Percentiles rank a stretch among this genome's conserved stretches.
Conservation (phyloP, 129 eudicot genomes). For the Centella asiatica region DNA sequence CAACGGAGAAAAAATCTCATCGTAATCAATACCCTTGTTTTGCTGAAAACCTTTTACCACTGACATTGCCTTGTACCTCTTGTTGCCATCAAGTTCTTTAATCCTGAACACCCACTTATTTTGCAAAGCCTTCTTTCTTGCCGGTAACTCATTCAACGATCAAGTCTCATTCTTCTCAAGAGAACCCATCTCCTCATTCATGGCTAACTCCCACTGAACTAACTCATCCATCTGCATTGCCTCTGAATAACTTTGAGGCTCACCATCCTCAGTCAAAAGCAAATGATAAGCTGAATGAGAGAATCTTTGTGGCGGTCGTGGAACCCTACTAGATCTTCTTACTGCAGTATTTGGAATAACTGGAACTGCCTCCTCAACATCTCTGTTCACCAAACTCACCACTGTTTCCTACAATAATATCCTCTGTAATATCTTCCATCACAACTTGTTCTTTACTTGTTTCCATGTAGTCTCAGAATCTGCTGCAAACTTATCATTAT, state of each 20-base stretch:
- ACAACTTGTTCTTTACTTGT: neutral
- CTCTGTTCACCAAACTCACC: no score
- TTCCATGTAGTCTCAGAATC: neutral
- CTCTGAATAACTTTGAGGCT: neutral
- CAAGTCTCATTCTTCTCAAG: conserved; percentile 2
- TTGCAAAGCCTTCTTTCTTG: neutral
- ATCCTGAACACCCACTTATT: conserved; percentile 4
- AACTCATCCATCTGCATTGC: neutral
- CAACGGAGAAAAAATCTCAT: no score
- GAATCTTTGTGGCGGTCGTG: neutral
- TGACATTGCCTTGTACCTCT: no score
- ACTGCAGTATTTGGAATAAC: neutral
- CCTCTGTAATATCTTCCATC: neutral
- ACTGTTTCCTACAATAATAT: no score
- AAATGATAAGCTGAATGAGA: neutral
- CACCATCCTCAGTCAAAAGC: conserved; percentile 1
- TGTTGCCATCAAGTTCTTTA: neutral
- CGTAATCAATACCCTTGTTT: no score
- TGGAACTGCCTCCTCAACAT: no score
- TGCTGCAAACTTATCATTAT: neutral
- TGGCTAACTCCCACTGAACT: neutral
- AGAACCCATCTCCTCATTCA: neutral
- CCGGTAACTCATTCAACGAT: neutral
- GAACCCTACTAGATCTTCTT: neutral
- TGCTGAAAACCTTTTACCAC: no score